Conservation (phyloP, 192 early-diverging fungal species). For the Cetraspora pellucida region DNA sequence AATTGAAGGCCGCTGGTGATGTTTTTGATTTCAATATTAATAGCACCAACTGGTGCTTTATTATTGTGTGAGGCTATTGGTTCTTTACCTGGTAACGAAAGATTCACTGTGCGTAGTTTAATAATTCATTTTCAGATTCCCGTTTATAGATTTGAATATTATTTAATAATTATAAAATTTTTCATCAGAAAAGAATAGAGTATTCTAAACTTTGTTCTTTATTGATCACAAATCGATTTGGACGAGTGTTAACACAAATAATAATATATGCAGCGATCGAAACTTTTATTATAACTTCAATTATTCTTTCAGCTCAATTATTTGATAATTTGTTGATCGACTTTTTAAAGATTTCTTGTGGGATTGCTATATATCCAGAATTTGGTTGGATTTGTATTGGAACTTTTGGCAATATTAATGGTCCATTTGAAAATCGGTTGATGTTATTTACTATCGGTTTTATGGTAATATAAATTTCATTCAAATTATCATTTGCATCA, state of each 20-base stretch:
- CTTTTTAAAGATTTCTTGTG: not conserved
- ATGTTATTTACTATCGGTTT: conserved; percentile 2
- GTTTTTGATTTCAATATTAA: conserved; percentile 42
- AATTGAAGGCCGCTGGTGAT: not conserved
- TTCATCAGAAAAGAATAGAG: conserved; percentile 14
- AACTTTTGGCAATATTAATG: not conserved
- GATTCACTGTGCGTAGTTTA: conserved; percentile 9
- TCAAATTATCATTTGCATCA: too few species aligned
- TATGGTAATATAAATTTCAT: not conserved
- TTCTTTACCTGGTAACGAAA: conserved; percentile 70
- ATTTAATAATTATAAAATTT: too few species aligned
- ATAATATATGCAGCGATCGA: not conserved
- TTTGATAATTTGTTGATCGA: not conserved
- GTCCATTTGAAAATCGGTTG: not conserved
- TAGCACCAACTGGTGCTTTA: conserved; percentile 59
- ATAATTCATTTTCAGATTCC: too few species aligned
- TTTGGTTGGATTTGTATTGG: not conserved
- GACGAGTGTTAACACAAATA: not conserved
- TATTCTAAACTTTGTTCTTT: not conserved
- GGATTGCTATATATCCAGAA: conserved; percentile 11
- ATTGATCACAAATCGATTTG: not conserved
- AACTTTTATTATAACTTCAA: conserved; percentile 8
- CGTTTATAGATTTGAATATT: too few species aligned
- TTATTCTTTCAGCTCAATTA: conserved; percentile 6
- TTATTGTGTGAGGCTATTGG: conserved; percentile 72